Conservation (phyloP, 805 yeast species). For the Cyberlindnera veronae region DNA sequence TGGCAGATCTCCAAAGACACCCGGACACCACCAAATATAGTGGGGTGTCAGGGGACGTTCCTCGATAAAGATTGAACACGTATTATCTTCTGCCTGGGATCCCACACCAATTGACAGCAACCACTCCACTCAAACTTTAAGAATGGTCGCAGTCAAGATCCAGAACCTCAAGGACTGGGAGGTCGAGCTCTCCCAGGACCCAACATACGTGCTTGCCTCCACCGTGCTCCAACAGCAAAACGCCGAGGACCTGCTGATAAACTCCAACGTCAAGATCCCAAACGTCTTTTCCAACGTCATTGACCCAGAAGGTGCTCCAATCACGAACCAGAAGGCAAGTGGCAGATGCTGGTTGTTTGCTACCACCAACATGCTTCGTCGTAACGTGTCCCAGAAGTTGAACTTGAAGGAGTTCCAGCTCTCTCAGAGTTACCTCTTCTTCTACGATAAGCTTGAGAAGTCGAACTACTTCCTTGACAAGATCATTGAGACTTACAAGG, state of each 20-base stretch:
- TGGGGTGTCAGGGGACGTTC: too few relatives aligned
- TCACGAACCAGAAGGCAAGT: conserved; percentile 68
- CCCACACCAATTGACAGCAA: too few relatives aligned
- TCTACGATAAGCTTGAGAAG: conserved; percentile 84
- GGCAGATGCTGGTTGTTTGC: conserved; percentile 94
- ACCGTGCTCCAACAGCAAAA: conserved; percentile 33
- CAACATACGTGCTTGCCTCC: conserved; percentile 31
- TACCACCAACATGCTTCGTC: conserved; percentile 67
- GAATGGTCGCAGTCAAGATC: conserved; percentile 14
- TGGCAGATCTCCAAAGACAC: conserved; percentile 1
- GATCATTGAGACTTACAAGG: conserved; percentile 62
- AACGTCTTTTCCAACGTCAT: conserved; percentile 26
- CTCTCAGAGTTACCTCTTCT: conserved; percentile 75
- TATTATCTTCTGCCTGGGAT: too few relatives aligned
- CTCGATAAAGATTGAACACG: too few relatives aligned
- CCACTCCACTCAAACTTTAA: too few relatives aligned
- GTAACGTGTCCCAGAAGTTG: conserved; percentile 56
- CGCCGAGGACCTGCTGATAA: conserved; percentile 32
- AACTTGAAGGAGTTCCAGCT: conserved; percentile 67
- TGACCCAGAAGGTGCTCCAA: conserved; percentile 52
- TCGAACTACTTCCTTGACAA: conserved; percentile 78
- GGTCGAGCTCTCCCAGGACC: conserved; percentile 26
- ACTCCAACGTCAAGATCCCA: conserved; percentile 15
- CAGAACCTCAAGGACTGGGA: conserved; percentile 20
- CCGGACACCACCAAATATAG: conserved; percentile 7